phyloP scores from a whole-genome alignment of 306 rosid species.

The Malus fusca region DNA sequence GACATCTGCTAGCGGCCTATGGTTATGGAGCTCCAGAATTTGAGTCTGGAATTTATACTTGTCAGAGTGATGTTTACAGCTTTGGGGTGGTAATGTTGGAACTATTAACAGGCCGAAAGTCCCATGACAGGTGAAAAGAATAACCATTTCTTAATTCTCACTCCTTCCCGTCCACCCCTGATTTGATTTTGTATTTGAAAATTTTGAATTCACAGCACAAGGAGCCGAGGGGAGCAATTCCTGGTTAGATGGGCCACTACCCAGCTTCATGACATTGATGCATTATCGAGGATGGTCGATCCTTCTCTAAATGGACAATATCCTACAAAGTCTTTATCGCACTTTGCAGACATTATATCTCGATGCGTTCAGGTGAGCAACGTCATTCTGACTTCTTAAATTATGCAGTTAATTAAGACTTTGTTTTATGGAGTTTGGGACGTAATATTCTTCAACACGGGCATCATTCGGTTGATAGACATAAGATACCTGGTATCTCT shows the following conservation, averaged over 20 bases:
- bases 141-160: background rate
- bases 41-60: conserved; percentile 81
- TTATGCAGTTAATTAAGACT: background rate
- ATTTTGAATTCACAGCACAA: conserved; percentile 32
- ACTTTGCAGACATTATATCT: conserved; percentile 82
- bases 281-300: conserved; percentile 91
- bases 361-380: conserved; percentile 78
- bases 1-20: conserved; percentile 59
- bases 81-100: conserved; percentile 97
- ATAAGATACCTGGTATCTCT: background rate
- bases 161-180: background rate
- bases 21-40: conserved; percentile 98
- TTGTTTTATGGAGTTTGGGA: background rate
- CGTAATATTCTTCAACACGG: background rate
- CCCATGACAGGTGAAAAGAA: conserved; percentile 69
- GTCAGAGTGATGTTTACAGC: conserved; percentile 79
- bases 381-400: background rate
- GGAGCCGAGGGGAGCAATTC: conserved; percentile 74
- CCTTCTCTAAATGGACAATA: conserved; percentile 64
- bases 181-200: background rate
- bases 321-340: conserved; percentile 82
- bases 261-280: conserved; percentile 93
- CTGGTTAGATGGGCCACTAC: conserved; percentile 90
- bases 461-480: background rate
- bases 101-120: conserved; percentile 81